Percentiles rank a stretch among this genome's conserved stretches.
Evolutionary conservation across 2,329 filamentous ascomycete genomes (phyloP).

Genomic region (Colletotrichum musae): DNA sequence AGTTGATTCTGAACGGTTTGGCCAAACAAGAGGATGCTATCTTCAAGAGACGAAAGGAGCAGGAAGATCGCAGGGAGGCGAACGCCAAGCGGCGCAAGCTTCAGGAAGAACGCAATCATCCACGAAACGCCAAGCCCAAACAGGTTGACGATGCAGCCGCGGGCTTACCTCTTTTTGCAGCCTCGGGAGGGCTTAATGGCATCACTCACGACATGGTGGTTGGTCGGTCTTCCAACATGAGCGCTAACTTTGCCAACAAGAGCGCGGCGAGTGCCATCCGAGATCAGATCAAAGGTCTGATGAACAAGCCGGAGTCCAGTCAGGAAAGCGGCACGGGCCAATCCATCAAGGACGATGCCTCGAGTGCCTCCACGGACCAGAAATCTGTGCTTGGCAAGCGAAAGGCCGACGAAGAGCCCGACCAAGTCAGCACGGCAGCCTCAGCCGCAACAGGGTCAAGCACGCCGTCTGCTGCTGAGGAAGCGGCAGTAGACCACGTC

Average conservation of each 20-base stretch:
- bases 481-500: slow-evolving; percentile 83
- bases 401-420: slow-evolving; percentile 78
- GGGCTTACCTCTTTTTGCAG: slow-evolving; percentile 40
- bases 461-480: slow-evolving; percentile 67
- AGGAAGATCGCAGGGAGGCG: slow-evolving; percentile 86
- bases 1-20: slow-evolving; percentile 88
- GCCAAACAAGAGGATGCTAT: slow-evolving; percentile 95
- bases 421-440: slow-evolving; percentile 73
- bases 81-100: slow-evolving; percentile 84
- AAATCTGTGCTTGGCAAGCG: slow-evolving; percentile 78
- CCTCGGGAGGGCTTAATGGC: slow-evolving; percentile 66
- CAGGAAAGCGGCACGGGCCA: slow-evolving; percentile 38
- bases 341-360: slow-evolving; percentile 43
- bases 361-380: slow-evolving; percentile 47
- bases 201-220: slow-evolving; percentile 89
- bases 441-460: slow-evolving; percentile 68
- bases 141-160: slow-evolving; percentile 44
- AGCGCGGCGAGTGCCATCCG: slow-evolving; percentile 93
- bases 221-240: slow-evolving; percentile 42
- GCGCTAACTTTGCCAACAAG: slow-evolving; percentile 89
- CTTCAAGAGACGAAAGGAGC: slow-evolving; percentile 88
- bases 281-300: slow-evolving; percentile 76
- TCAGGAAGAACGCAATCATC: slow-evolving; percentile 67
- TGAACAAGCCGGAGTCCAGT: slow-evolving; percentile 43
- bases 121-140: slow-evolving; percentile 31